A percentile compares a stretch with the other conserved stretches of the same genome.
Evolutionary conservation across 169 alveolate species (phyloP).

Genomic region (Plasmodium inui): DNA sequence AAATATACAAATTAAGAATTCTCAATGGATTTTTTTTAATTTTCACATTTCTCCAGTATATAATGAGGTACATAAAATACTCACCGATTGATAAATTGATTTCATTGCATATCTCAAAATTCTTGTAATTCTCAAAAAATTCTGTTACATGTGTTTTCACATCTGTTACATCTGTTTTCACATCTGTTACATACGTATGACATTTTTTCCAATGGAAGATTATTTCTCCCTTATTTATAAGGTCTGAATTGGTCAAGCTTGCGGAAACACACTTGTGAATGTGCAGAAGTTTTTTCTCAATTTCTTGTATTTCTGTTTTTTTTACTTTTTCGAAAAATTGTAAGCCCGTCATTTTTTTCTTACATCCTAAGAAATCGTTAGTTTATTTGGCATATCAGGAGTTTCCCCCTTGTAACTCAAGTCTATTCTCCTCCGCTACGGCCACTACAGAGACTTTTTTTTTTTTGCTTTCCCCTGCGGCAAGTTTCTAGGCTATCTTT

Average conservation of each 20-base stretch:
- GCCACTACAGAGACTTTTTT: background rate
- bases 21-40: constrained; percentile 41
- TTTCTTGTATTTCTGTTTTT: constrained; percentile 54
- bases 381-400: background rate
- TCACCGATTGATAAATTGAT: constrained; percentile 69
- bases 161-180: constrained; percentile 43
- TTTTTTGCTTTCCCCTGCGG: background rate
- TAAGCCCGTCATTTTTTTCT: constrained; percentile 56
- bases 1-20: constrained; percentile 38
- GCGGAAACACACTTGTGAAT: constrained; percentile 58
- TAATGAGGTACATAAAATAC: constrained; percentile 58
- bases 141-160: constrained; percentile 25
- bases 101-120: constrained; percentile 60
- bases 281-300: constrained; percentile 29
- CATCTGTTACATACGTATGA: constrained; percentile 53
- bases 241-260: constrained; percentile 5
- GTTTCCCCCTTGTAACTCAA: background rate
- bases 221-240: constrained; percentile 43
- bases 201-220: constrained; percentile 61
- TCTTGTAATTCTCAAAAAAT: constrained; percentile 60
- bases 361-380: background rate
- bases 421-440: background rate
- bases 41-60: constrained; percentile 52
- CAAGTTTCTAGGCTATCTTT: background rate
- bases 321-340: constrained; percentile 49